Evolutionary conservation across 1,139 yeast species (phyloP), one percentile per base, ranked within the genome.

Genomic region (Pichia cactophila): DNA sequence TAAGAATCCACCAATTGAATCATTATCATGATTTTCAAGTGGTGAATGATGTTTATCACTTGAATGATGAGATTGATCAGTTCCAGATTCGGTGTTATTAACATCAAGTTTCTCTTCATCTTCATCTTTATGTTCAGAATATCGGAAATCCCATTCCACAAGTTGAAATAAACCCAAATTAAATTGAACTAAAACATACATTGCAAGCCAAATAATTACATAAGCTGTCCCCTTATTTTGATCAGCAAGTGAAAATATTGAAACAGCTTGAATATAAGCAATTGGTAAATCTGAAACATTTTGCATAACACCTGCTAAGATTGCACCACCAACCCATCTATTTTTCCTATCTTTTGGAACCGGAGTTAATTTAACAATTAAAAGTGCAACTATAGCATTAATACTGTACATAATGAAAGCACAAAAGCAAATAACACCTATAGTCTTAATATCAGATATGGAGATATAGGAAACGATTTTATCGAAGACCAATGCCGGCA

Each of bases 161-260:
- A 88, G 65, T 53, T 80, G 73, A 63, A 81, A 83, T 20, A 89
- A 73, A 1, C 96, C 96, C 49, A 84, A 68, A 58, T 86, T 83
- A 66, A 89, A 90, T 57, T 87, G 83, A 55, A 77, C 75, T 29
- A 86, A 65, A 36, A 86, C 74, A 61, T 86, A 90, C 53, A 83
- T 77, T 4, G 92, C 87, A 45, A 87, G 71, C 66, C 86, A 87
- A 46, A 92, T 83, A 61, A 89, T 83, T 28, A 89, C 86, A 65
- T 87, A 88, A 0, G 97, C 96, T 23, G 86, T 86, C 26, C 97
- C 97, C 60, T 78, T 78, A 51, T 79, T 75, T 38, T 86, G 88
- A 58, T 87, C 80, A 2, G 64, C 75, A 1, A 69, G 53, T 0
- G 83, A 70, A 59, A 90, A 86, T 2, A 78, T 71, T 7, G 88